Conservation (phyloP, 2,329 filamentous ascomycete genomes). For the Fusarium verticillioides region DNA sequence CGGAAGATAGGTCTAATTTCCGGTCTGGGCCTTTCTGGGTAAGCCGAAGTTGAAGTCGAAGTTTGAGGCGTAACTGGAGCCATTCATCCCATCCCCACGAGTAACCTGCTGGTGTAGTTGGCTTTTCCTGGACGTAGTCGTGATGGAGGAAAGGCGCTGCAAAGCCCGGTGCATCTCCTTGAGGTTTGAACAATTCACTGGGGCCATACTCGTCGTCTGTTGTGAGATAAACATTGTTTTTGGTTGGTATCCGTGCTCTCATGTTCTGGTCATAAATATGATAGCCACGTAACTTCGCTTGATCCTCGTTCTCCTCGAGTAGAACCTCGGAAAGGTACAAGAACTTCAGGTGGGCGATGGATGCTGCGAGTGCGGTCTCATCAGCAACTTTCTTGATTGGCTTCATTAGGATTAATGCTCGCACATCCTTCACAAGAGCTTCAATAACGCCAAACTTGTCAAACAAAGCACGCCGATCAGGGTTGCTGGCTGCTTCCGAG, state of each 20-base stretch:
- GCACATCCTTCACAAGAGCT: constrained; percentile 12
- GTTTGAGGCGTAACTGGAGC: constrained; percentile 11
- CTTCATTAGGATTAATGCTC: constrained; percentile 13
- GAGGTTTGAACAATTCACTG: constrained; percentile 2
- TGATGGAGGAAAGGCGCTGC: constrained; percentile 9
- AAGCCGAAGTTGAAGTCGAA: constrained; percentile 15
- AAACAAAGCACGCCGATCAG: constrained; percentile 21
- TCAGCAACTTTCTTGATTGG: background rate
- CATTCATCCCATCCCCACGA: constrained; percentile 26
- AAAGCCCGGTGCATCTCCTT: background rate
- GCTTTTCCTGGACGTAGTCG: constrained; percentile 6
- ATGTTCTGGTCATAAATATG: constrained; percentile 12
- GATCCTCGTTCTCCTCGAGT: background rate
- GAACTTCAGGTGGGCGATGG: constrained; percentile 23
- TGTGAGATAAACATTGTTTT: constrained; percentile 22
- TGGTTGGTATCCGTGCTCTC: background rate
- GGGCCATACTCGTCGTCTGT: constrained; percentile 24
- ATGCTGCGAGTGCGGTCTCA: background rate
- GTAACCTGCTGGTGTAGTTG: constrained; percentile 3
- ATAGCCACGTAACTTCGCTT: background rate
- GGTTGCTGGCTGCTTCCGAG: constrained; percentile 9
- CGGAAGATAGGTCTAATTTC: background rate
- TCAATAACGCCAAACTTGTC: constrained; percentile 25
- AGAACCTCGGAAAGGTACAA: constrained; percentile 31
- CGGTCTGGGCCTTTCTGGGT: background rate